phyloP scores from a whole-genome alignment of 176 grass and related monocot species.

The Oryza longistaminata region DNA sequence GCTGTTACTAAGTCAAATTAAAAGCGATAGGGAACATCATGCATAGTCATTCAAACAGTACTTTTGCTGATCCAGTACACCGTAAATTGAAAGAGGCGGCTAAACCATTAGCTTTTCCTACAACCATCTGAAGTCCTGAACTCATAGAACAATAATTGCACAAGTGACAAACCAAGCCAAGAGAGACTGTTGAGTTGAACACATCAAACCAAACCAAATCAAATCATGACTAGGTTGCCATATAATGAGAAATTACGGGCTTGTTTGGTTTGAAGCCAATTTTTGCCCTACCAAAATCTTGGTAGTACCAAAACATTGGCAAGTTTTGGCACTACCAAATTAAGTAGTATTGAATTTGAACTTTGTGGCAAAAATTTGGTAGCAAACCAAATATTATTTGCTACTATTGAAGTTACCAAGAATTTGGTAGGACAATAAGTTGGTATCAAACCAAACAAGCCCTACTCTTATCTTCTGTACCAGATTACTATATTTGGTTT shows the following conservation, averaged over 20 bases:
- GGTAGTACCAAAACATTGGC: too few species aligned
- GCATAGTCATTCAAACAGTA: neutral
- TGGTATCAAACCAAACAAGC: too few species aligned
- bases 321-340: too few species aligned
- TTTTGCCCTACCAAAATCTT: too few species aligned
- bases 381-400: too few species aligned
- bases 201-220: neutral
- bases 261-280: too few species aligned
- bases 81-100: neutral
- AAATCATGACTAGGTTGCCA: neutral
- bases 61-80: neutral
- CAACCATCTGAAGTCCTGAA: neutral
- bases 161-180: neutral
- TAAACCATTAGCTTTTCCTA: neutral
- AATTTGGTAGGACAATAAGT: too few species aligned
- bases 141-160: neutral
- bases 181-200: neutral
- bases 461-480: too few species aligned
- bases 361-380: too few species aligned
- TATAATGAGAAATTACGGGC: neutral
- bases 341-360: too few species aligned
- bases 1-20: neutral
- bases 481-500: neutral
- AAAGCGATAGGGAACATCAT: neutral
- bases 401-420: too few species aligned